Percentiles rank a stretch among this genome's conserved stretches.
These are phyloP conservation scores for Globisporangium viniferum DNA, from an alignment of 352 stramenopile genomes.

Conservation along the genomic window DNA sequence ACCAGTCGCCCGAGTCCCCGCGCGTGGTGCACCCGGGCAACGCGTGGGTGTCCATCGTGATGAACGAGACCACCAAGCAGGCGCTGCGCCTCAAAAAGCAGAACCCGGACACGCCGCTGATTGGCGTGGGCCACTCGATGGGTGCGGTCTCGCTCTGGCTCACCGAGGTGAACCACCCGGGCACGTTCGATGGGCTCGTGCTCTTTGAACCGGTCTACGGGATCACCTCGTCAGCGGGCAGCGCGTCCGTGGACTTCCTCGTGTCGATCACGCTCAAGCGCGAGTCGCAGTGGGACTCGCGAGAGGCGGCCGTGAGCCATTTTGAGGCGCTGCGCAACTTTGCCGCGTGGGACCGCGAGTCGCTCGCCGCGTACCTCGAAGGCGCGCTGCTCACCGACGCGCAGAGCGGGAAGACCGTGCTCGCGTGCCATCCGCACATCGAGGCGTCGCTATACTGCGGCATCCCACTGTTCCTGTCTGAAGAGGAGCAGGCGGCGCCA, in stretches of 20 bases:
- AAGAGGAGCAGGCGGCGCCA: slow-evolving; percentile 31
- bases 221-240: neutral
- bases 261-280: slow-evolving; percentile 38
- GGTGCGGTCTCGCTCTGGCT: slow-evolving; percentile 36
- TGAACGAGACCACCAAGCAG: slow-evolving; percentile 15
- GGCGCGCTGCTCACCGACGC: slow-evolving; percentile 21
- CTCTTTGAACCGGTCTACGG: slow-evolving; percentile 47
- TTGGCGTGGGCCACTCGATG: slow-evolving; percentile 55
- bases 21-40: slow-evolving; percentile 45
- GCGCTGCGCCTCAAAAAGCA: slow-evolving; percentile 4
- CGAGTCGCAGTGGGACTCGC: slow-evolving; percentile 18
- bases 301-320: slow-evolving; percentile 24
- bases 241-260: slow-evolving; percentile 24
- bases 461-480: slow-evolving; percentile 27
- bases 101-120: slow-evolving; percentile 23
- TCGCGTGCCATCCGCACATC: slow-evolving; percentile 39
- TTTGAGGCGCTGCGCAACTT: slow-evolving; percentile 38
- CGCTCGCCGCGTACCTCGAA: slow-evolving; percentile 30
- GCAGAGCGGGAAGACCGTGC: slow-evolving; percentile 20
- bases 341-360: slow-evolving; percentile 34
- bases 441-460: slow-evolving; percentile 48
- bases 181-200: slow-evolving; percentile 43
- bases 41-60: slow-evolving; percentile 15
- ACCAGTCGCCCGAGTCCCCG: slow-evolving; percentile 3
- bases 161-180: slow-evolving; percentile 29